Conservation (phyloP, 2,329 filamentous ascomycete species). For the Fusarium sp. region DNA sequence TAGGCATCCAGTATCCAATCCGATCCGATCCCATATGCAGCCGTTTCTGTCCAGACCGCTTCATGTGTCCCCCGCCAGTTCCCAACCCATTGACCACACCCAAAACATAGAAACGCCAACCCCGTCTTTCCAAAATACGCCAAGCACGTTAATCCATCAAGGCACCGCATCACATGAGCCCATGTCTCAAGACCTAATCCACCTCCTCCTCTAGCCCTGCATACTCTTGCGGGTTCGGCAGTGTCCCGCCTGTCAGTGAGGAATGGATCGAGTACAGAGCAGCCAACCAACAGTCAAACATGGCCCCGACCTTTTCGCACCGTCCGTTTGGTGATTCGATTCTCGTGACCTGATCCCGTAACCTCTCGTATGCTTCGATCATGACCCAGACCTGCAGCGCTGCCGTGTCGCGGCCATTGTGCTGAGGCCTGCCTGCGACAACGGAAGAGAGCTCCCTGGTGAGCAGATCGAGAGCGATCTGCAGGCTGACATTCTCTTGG, state of each 20-base stretch:
- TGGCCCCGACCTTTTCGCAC: slow-evolving; percentile 44
- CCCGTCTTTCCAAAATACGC: slow-evolving; percentile 12
- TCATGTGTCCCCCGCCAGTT: slow-evolving; percentile 23
- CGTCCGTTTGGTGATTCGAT: slow-evolving; percentile 51
- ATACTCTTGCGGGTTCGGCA: slow-evolving; percentile 46
- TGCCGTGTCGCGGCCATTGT: slow-evolving; percentile 50
- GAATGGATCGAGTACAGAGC: slow-evolving; percentile 61
- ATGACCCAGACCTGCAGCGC: slow-evolving; percentile 66
- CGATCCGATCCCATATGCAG: slow-evolving; percentile 9
- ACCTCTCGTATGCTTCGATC: slow-evolving; percentile 69
- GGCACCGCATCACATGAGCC: slow-evolving; percentile 10
- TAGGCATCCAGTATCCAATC: neutral
- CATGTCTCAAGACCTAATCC: slow-evolving; percentile 29
- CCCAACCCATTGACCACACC: slow-evolving; percentile 22
- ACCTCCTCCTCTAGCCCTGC: slow-evolving; percentile 43
- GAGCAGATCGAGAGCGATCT: slow-evolving; percentile 64
- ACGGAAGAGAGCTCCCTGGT: slow-evolving; percentile 61
- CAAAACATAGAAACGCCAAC: slow-evolving; percentile 23
- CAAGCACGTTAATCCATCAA: slow-evolving; percentile 3
- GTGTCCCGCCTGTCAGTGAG: slow-evolving; percentile 40
- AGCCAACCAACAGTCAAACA: slow-evolving; percentile 64
- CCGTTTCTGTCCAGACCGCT: slow-evolving; percentile 25
- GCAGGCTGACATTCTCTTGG: slow-evolving; percentile 56
- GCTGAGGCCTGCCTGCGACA: slow-evolving; percentile 44
- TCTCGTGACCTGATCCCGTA: slow-evolving; percentile 59